Percentiles rank a stretch among this genome's conserved stretches.
Conservation (phyloP, 257 asterid species). For the Agastache rugosa region DNA sequence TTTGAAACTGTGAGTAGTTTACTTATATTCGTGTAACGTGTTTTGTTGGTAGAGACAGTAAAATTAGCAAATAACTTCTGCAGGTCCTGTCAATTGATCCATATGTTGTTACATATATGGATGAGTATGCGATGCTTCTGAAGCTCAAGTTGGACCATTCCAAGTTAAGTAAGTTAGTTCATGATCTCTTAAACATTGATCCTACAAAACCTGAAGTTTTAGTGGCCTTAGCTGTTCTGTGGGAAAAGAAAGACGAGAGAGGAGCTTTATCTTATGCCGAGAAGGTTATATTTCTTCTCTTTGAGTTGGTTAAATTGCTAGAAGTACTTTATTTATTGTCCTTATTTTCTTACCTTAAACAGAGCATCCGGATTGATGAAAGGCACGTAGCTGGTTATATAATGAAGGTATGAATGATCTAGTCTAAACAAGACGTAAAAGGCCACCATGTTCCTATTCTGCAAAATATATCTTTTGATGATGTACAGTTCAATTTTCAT, state of each 20-base stretch:
- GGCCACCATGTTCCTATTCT: background rate
- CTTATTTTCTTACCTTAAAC: slow-evolving; percentile 41
- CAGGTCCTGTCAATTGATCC: slow-evolving; percentile 95
- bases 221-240: slow-evolving; percentile 89
- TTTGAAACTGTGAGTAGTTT: slow-evolving; percentile 77
- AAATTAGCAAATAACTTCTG: slow-evolving; percentile 37
- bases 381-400: slow-evolving; percentile 90
- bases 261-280: slow-evolving; percentile 88
- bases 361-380: slow-evolving; percentile 93
- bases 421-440: slow-evolving; percentile 19
- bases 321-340: slow-evolving; percentile 30
- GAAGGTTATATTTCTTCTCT: slow-evolving; percentile 59
- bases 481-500: slow-evolving; percentile 14
- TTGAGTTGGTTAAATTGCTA: slow-evolving; percentile 26
- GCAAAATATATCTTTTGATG: background rate
- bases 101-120: slow-evolving; percentile 82
- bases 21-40: slow-evolving; percentile 9
- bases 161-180: slow-evolving; percentile 83
- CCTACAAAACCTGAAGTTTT: slow-evolving; percentile 92
- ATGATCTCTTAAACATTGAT: slow-evolving; percentile 82
- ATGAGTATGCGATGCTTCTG: slow-evolving; percentile 99
- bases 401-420: slow-evolving; percentile 71
- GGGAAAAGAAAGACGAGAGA: slow-evolving; percentile 94
- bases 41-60: slow-evolving; percentile 19
- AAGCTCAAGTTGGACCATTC: slow-evolving; percentile 77